These are phyloP conservation scores for Saccharomycopsis sp. DNA, from an alignment of 805 yeast species.

Conservation along the genomic window DNA sequence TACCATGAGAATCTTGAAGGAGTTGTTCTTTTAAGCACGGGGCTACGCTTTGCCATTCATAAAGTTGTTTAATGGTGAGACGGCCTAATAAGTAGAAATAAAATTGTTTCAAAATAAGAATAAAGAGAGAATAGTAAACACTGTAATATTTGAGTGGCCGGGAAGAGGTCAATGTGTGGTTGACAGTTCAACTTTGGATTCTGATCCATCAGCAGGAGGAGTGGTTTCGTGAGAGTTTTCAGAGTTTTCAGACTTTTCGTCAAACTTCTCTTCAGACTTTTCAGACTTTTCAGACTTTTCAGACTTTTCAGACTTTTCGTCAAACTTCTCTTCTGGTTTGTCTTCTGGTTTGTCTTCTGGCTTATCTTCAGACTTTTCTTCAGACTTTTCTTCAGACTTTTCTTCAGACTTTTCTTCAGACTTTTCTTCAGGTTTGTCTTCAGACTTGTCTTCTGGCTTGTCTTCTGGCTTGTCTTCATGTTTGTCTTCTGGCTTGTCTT, in stretches of 20 bases:
- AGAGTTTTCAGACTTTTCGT: neutral
- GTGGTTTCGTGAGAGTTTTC: neutral
- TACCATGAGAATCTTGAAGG: slow-evolving; percentile 77
- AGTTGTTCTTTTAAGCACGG: slow-evolving; percentile 50
- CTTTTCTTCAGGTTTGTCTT: no score
- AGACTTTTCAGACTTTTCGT: slow-evolving; percentile 1
- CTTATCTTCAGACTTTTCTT: neutral
- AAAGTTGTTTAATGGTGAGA: no score
- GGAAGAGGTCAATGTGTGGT: no score
- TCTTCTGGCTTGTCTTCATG: slow-evolving; percentile 1
- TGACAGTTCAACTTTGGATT: no score
- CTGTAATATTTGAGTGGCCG: no score
- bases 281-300: slow-evolving; percentile 2
- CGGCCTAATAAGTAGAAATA: no score
- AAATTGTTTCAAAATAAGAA: no score
- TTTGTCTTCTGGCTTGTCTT: slow-evolving; percentile 1
- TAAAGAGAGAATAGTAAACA: no score
- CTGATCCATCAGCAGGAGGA: no score
- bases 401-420: slow-evolving; percentile 2
- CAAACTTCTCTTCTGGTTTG: slow-evolving; percentile 11
- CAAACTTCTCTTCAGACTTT: neutral
- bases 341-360: slow-evolving; percentile 3
- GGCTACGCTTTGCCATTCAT: no score
- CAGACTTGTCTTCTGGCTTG: slow-evolving; percentile 1
- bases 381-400: neutral